A percentile compares a stretch with the other conserved stretches of the same genome.
Conservation (phyloP, 2,329 filamentous ascomycete genomes). For the Dryadomyces quercivorus region DNA sequence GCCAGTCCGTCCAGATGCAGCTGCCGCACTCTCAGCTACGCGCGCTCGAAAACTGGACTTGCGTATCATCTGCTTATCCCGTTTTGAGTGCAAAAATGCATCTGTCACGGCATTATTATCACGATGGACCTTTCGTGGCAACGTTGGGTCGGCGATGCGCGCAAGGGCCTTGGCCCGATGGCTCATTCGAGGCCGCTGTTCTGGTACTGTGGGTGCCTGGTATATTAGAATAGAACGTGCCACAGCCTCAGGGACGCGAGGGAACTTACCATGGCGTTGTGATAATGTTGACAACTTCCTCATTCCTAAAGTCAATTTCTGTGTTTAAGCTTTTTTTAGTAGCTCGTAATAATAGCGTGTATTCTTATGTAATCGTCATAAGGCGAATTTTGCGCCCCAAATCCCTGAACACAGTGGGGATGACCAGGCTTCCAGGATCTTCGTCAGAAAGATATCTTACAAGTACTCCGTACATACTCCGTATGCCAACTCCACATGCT, state of each 20-base stretch:
- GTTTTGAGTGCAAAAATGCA: slow-evolving; percentile 60
- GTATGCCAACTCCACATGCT: not conserved
- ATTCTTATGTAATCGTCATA: too few relatives aligned
- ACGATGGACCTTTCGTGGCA: slow-evolving; percentile 40
- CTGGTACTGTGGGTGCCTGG: slow-evolving; percentile 15
- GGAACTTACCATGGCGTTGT: not conserved
- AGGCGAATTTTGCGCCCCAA: too few relatives aligned
- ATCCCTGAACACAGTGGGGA: too few relatives aligned
- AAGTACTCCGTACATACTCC: too few relatives aligned
- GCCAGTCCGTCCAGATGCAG: not conserved
- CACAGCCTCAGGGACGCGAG: not conserved
- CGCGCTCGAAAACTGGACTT: slow-evolving; percentile 68
- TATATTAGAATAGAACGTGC: not conserved
- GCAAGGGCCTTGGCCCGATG: slow-evolving; percentile 36
- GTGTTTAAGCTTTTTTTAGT: too few relatives aligned
- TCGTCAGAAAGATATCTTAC: too few relatives aligned
- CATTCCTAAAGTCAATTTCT: too few relatives aligned
- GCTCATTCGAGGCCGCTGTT: slow-evolving; percentile 6
- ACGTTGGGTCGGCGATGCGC: slow-evolving; percentile 36
- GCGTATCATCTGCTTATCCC: slow-evolving; percentile 72
- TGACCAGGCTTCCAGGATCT: too few relatives aligned
- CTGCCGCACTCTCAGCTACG: slow-evolving; percentile 46
- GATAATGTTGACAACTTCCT: too few relatives aligned
- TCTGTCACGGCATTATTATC: slow-evolving; percentile 37
- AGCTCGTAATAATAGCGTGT: too few relatives aligned